Percentiles rank a stretch among this genome's conserved stretches.
phyloP scores from a whole-genome alignment of 345 rosid genomes.

The Eucalyptus decipiens region DNA sequence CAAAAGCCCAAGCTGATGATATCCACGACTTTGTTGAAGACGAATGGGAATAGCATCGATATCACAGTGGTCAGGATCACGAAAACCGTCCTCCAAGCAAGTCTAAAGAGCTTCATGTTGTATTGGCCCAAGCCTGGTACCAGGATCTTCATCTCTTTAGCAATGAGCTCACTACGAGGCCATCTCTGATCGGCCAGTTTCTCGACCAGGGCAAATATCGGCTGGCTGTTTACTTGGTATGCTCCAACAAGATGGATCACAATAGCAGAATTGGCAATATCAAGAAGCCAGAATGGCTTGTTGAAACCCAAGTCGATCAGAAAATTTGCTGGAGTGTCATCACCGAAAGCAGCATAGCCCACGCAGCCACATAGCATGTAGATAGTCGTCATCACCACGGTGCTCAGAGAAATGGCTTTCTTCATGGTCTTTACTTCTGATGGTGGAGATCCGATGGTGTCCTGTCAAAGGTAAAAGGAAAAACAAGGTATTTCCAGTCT shows the following conservation, averaged over 20 bases:
- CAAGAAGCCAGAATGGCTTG: constrained; percentile 47
- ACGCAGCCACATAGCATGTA: constrained; percentile 42
- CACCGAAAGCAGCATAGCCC: constrained; percentile 53
- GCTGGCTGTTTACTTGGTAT: constrained; percentile 44
- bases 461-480: not conserved
- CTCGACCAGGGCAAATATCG: constrained; percentile 35
- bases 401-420: constrained; percentile 27
- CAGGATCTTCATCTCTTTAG: constrained; percentile 19
- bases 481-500: not conserved
- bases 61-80: constrained; percentile 31
- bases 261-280: constrained; percentile 39
- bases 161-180: constrained; percentile 16
- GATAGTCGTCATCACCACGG: constrained; percentile 25
- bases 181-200: constrained; percentile 10
- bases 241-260: constrained; percentile 46
- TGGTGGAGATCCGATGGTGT: constrained; percentile 34
- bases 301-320: constrained; percentile 31
- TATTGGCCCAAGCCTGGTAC: constrained; percentile 6
- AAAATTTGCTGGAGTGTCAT: constrained; percentile 28
- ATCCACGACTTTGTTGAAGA: constrained; percentile 38
- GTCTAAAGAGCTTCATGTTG: constrained; percentile 25
- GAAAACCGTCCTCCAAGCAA: constrained; percentile 31
- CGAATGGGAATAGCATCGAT: constrained; percentile 30
- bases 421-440: constrained; percentile 40
- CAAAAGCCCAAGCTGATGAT: constrained; percentile 40